Percentiles rank a stretch among this genome's conserved stretches.
Evolutionary conservation across 768 basidiomycete species (phyloP).

Genomic region (Strobilomyces echinocephalus): DNA sequence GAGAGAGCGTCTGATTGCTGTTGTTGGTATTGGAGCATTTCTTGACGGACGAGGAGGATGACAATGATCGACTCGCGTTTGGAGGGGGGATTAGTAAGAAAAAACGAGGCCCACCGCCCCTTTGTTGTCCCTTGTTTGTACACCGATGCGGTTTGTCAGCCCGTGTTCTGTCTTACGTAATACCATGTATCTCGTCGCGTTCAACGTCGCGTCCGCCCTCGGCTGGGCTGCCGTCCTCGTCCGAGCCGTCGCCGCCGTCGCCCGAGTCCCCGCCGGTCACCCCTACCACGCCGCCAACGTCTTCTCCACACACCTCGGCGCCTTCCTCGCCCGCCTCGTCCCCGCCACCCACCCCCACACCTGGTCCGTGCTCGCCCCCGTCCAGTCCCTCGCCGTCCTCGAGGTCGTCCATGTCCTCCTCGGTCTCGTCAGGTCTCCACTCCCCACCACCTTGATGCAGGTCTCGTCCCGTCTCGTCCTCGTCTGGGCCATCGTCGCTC

Average conservation of each 20-base stretch:
- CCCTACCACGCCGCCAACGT: constrained; percentile 35
- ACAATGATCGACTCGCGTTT: constrained; percentile 30
- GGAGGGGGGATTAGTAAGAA: constrained; percentile 34
- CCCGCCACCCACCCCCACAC: constrained; percentile 50
- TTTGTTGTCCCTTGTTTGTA: constrained; percentile 12
- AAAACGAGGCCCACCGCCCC: constrained; percentile 15
- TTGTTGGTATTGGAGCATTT: constrained; percentile 27
- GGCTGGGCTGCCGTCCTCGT: constrained; percentile 75
- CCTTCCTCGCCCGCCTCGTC: constrained; percentile 32
- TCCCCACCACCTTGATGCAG: constrained; percentile 72
- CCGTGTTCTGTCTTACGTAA: constrained; percentile 7
- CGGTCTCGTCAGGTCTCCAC: constrained; percentile 74
- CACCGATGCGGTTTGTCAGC: constrained; percentile 6
- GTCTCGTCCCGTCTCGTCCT: constrained; percentile 77
- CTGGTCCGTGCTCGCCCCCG: constrained; percentile 57
- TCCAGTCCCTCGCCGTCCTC: constrained; percentile 79
- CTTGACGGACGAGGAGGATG: constrained; percentile 16
- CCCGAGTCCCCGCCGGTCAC: not conserved
- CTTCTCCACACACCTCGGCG: constrained; percentile 34
- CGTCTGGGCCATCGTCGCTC: constrained; percentile 70
- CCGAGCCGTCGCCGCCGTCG: constrained; percentile 46
- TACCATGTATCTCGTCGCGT: constrained; percentile 60
- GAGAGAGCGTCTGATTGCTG: constrained; percentile 14
- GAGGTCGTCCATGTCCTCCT: constrained; percentile 80
- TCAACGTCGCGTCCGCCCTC: constrained; percentile 70